These are phyloP conservation scores for Nicotiana knightiana DNA, from an alignment of 257 asterid genomes.

Conservation along the genomic window DNA sequence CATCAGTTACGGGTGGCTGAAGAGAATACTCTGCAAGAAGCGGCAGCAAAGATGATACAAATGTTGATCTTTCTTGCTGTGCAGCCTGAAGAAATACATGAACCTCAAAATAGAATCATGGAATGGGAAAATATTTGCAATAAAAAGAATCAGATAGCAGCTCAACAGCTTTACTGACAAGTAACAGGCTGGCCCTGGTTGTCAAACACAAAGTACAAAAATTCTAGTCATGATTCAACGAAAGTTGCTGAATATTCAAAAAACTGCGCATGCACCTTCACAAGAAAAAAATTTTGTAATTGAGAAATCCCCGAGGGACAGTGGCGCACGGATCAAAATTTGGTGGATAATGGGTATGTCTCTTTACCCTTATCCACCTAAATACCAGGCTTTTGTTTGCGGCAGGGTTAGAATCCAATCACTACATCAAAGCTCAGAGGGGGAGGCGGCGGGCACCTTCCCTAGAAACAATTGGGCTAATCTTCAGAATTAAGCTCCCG, in stretches of 20 bases:
- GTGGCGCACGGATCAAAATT: too few relatives aligned
- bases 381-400: too few relatives aligned
- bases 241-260: background rate
- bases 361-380: too few relatives aligned
- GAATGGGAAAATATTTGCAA: background rate
- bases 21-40: constrained; percentile 96
- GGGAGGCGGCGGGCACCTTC: background rate
- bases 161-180: background rate
- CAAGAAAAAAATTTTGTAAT: background rate
- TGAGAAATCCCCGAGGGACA: too few relatives aligned
- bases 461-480: background rate
- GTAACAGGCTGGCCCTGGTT: background rate
- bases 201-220: background rate
- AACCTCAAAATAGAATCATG: constrained; percentile 18
- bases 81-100: constrained; percentile 67
- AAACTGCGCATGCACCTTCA: background rate
- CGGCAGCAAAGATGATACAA: constrained; percentile 72
- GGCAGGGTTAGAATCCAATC: too few relatives aligned
- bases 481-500: background rate
- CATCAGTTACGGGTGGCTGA: constrained; percentile 84
- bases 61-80: constrained; percentile 81
- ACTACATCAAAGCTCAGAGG: too few relatives aligned
- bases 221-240: background rate
- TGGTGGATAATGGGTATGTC: too few relatives aligned
- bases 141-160: background rate